Percentiles rank a stretch among this genome's conserved stretches.
Evolutionary conservation across 441 rosid genomes (phyloP).

Genomic region (Arabidopsis lyrata): DNA sequence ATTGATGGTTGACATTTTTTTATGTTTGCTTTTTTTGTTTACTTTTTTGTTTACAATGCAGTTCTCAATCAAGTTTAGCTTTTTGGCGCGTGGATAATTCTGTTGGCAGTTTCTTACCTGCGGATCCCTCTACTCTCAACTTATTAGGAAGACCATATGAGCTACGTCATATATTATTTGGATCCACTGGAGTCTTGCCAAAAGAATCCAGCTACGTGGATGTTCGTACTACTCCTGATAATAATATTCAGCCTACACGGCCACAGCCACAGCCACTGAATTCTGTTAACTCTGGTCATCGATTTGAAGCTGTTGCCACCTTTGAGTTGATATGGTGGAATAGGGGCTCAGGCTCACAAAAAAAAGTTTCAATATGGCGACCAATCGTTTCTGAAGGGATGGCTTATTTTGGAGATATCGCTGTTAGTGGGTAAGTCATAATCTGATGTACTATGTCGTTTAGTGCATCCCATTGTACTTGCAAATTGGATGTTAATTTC

Average conservation of each 20-base stretch:
- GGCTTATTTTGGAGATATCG: conserved; percentile 95
- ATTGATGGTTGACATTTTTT: conserved; percentile 23
- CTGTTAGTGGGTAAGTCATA: conserved; percentile 82
- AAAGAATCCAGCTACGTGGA: conserved; percentile 49
- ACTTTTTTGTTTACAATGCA: conserved; percentile 48
- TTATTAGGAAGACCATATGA: conserved; percentile 77
- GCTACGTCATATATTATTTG: conserved; percentile 72
- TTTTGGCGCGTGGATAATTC: conserved; percentile 97
- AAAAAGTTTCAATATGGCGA: conserved; percentile 92
- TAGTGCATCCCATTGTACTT: conserved; percentile 19
- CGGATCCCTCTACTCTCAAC: conserved; percentile 62
- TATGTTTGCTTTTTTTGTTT: conserved; percentile 7
- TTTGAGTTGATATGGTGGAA: conserved; percentile 95
- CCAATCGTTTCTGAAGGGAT: conserved; percentile 79
- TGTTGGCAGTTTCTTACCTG: conserved; percentile 88
- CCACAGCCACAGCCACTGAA: conserved; percentile 49
- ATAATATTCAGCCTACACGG: conserved; percentile 43
- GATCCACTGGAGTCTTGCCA: conserved; percentile 56
- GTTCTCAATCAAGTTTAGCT: conserved; percentile 67
- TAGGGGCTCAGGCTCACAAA: conserved; percentile 72
- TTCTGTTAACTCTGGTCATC: conserved; percentile 63
- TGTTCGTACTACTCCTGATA: conserved; percentile 50
- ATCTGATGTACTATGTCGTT: conserved; percentile 24
- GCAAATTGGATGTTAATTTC: conserved; percentile 30
- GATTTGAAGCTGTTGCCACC: conserved; percentile 84